Evolutionary conservation across 225 moss, liverwort and hornwort species (phyloP).

Genomic region (Neckera pumila): DNA sequence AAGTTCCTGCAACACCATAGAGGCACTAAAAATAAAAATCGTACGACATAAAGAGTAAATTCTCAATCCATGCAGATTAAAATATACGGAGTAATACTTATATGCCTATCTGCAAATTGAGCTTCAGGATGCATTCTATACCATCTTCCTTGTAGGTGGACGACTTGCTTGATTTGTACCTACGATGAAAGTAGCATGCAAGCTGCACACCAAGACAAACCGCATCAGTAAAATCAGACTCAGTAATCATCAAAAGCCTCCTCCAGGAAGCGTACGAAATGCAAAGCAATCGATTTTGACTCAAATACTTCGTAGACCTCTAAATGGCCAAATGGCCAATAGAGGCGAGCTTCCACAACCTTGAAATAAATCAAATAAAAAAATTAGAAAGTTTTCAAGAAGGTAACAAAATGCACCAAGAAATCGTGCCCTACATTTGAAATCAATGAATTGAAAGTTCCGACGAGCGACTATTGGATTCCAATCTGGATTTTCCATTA

Average conservation of each 20-base stretch:
- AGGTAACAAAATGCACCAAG: not conserved
- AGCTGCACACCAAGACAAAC: slow-evolving; percentile 55
- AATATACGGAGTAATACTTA: not conserved
- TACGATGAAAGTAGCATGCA: slow-evolving; percentile 78
- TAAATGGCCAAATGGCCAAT: not conserved
- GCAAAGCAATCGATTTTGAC: not conserved
- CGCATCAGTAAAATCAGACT: not conserved
- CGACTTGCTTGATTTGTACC: slow-evolving; percentile 77
- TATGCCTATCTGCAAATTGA: not conserved
- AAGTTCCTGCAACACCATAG: slow-evolving; percentile 33
- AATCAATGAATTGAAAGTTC: not conserved
- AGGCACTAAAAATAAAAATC: not conserved
- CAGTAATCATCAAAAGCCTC: not conserved
- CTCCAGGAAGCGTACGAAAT: not conserved
- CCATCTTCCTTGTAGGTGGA: slow-evolving; percentile 69
- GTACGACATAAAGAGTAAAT: not conserved
- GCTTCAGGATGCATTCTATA: not conserved
- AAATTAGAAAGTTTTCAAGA: not conserved
- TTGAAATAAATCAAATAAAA: not conserved
- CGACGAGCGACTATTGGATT: not conserved
- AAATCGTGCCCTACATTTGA: not conserved
- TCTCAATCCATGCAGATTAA: not conserved
- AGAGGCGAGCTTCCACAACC: not conserved
- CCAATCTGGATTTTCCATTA: not conserved
- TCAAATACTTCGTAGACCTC: not conserved